phyloP scores from a whole-genome alignment of 2,329 filamentous ascomycete species.

The Fusarium secorum region DNA sequence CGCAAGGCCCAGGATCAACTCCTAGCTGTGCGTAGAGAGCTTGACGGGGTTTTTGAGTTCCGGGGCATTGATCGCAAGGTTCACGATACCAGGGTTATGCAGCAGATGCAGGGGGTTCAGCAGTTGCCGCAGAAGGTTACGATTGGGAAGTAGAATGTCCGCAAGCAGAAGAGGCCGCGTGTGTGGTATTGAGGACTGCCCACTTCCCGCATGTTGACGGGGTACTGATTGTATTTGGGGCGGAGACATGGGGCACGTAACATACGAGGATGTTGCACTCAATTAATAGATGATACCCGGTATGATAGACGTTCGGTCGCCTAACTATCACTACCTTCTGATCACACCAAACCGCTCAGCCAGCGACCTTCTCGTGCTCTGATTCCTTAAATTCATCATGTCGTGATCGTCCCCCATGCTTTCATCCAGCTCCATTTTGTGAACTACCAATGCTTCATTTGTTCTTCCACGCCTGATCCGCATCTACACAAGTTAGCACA shows the following conservation, averaged over 20 bases:
- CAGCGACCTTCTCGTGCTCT: no score
- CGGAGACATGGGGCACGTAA: not conserved
- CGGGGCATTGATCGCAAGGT: constrained; percentile 59
- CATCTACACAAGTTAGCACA: constrained; percentile 29
- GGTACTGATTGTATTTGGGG: rapidly evolving
- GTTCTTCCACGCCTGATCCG: constrained; percentile 37
- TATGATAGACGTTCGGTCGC: not conserved
- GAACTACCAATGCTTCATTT: not conserved
- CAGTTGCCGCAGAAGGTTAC: constrained; percentile 50
- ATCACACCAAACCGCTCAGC: rapidly evolving
- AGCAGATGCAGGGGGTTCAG: constrained; percentile 50
- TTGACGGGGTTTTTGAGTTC: constrained; percentile 63
- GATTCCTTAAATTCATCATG: rapidly evolving
- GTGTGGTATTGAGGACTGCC: not conserved
- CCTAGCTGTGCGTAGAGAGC: constrained; percentile 53
- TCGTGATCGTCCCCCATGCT: rapidly evolving
- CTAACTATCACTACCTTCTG: not conserved
- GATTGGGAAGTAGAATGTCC: constrained; percentile 42
- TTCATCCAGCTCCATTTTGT: rapidly evolving
- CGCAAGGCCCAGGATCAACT: constrained; percentile 63
- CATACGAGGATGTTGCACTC: not conserved
- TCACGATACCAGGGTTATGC: constrained; percentile 59
- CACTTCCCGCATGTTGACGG: not conserved
- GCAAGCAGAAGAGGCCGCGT: not conserved
- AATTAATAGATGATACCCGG: constrained; percentile 27